phyloP scores from a whole-genome alignment of 192 early-diverging fungal genomes.

The Helicostylum pulchrum region DNA sequence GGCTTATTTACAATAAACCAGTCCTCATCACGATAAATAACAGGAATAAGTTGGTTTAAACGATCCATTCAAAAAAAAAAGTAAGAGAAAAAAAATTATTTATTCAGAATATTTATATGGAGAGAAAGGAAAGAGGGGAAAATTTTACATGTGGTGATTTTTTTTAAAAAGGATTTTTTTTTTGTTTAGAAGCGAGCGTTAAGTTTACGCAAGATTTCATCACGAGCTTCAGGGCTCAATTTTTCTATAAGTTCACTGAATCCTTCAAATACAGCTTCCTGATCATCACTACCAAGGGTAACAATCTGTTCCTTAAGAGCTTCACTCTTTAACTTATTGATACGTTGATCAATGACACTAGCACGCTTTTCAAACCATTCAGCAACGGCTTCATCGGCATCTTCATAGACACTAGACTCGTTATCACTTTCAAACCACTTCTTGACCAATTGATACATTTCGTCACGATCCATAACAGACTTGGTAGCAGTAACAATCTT shows the following conservation, averaged over 20 bases:
- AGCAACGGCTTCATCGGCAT: constrained; percentile 55
- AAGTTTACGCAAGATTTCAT: constrained; percentile 24
- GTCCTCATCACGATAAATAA: constrained; percentile 28
- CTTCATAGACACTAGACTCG: constrained; percentile 44
- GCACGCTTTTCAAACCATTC: constrained; percentile 59
- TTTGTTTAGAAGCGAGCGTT: constrained; percentile 16
- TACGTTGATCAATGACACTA: constrained; percentile 36
- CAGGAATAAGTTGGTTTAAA: not conserved
- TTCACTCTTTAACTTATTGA: constrained; percentile 31
- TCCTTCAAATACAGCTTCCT: constrained; percentile 40
- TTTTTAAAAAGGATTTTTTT: no score
- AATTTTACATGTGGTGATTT: no score
- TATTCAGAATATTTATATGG: no score
- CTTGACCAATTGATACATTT: constrained; percentile 48
- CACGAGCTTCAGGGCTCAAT: constrained; percentile 26
- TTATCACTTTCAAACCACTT: constrained; percentile 68
- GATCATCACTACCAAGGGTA: constrained; percentile 19
- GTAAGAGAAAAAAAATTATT: no score
- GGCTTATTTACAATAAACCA: constrained; percentile 41
- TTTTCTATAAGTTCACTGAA: constrained; percentile 31
- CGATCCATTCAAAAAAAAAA: constrained; percentile 2
- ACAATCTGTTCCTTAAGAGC: constrained; percentile 30
- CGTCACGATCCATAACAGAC: constrained; percentile 44
- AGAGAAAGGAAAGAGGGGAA: no score
- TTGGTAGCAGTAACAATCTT: constrained; percentile 48